Percentiles rank a stretch among this genome's conserved stretches.
These are phyloP conservation scores for Huntiella bhutanensis DNA, from an alignment of 2,329 filamentous ascomycete genomes.

Conservation along the genomic window DNA sequence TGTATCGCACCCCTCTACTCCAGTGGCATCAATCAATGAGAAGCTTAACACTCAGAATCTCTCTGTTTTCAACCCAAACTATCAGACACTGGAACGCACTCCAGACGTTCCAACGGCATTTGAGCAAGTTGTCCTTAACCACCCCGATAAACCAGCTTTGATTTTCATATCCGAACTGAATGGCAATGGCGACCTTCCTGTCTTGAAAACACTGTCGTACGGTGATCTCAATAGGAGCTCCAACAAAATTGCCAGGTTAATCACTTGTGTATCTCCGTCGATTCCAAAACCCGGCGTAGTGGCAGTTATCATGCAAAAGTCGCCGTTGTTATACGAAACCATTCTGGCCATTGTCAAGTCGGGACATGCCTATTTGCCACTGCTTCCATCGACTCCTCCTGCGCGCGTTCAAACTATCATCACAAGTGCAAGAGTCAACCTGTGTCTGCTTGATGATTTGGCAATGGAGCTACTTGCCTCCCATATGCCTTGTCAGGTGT, in stretches of 20 bases:
- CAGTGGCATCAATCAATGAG: neutral
- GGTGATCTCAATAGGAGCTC: constrained; percentile 40
- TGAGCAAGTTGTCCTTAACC: constrained; percentile 27
- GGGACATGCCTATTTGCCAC: constrained; percentile 62
- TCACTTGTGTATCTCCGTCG: constrained; percentile 1
- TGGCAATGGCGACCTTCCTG: neutral
- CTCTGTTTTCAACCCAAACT: constrained; percentile 30
- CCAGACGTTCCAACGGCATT: constrained; percentile 34
- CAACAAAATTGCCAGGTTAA: constrained; percentile 38
- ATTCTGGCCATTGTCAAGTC: constrained; percentile 59
- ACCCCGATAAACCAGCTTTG: constrained; percentile 41
- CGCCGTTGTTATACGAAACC: constrained; percentile 47
- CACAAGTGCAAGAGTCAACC: constrained; percentile 31
- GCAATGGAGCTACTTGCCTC: constrained; percentile 11
- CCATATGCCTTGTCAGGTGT: constrained; percentile 10
- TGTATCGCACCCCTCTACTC: constrained; percentile 15
- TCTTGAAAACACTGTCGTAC: constrained; percentile 38
- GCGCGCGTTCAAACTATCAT: constrained; percentile 44
- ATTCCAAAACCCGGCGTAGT: constrained; percentile 20
- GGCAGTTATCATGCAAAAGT: constrained; percentile 65
- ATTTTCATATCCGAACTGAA: constrained; percentile 26
- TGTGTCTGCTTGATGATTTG: constrained; percentile 25
- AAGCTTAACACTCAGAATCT: constrained; percentile 19
- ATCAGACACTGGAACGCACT: constrained; percentile 17
- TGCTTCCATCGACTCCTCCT: constrained; percentile 51